phyloP scores from a whole-genome alignment of 139 green algal species.

The Auxenochlorella pyrenoidosa region DNA sequence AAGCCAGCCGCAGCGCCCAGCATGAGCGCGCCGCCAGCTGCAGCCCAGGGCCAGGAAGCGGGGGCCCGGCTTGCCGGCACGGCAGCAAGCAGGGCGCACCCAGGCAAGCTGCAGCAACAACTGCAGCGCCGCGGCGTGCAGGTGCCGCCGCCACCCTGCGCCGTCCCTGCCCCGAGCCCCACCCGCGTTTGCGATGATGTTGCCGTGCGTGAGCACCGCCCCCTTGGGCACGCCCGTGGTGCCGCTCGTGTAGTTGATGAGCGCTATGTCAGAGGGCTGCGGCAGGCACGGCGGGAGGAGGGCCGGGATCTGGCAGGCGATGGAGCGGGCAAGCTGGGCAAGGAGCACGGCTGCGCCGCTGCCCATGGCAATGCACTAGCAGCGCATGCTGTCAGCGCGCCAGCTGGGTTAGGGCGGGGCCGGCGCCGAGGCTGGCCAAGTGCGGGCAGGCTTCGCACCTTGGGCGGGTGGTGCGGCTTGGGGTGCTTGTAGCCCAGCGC shows the following conservation, averaged over 20 bases:
- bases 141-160: not conserved
- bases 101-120: not conserved
- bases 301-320: not conserved
- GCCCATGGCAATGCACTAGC: not conserved
- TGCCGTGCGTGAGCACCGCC: slow-evolving; percentile 84
- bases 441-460: not conserved
- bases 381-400: not conserved
- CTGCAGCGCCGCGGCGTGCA: not conserved
- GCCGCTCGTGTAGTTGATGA: slow-evolving; percentile 97
- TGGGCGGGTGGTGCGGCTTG: slow-evolving; percentile 81
- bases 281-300: not conserved
- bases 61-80: not conserved
- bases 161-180: slow-evolving; percentile 3
- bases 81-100: not conserved
- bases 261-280: slow-evolving; percentile 78
- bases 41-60: not conserved
- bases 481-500: slow-evolving; percentile 74
- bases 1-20: slow-evolving; percentile 10
- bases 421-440: not conserved
- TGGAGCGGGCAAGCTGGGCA: not conserved
- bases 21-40: slow-evolving; percentile 19
- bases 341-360: not conserved
- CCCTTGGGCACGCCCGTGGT: slow-evolving; percentile 92
- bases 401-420: not conserved
- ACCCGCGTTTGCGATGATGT: slow-evolving; percentile 81